Evolutionary conservation across 352 stramenopile species (phyloP).

Genomic region (Detonula confervacea): DNA sequence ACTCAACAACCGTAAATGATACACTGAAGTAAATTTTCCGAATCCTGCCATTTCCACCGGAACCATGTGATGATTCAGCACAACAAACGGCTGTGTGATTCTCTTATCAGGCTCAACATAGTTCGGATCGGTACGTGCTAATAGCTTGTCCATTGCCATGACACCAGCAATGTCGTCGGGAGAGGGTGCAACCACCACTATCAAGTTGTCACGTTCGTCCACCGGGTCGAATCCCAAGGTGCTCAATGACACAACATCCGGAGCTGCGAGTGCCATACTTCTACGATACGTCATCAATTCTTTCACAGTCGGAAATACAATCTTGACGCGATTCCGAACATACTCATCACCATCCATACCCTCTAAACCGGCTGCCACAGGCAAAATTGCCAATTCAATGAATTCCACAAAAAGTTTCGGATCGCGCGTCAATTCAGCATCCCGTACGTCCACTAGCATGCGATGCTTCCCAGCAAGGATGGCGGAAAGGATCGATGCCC

Average conservation of each 20-base stretch:
- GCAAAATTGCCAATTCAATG: slow-evolving; percentile 83
- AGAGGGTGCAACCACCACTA: slow-evolving; percentile 81
- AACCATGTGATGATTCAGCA: slow-evolving; percentile 87
- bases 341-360: slow-evolving; percentile 61
- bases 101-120: slow-evolving; percentile 44
- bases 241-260: slow-evolving; percentile 83
- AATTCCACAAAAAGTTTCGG: slow-evolving; percentile 82
- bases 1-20: slow-evolving; percentile 81
- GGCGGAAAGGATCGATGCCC: slow-evolving; percentile 75
- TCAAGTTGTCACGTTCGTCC: slow-evolving; percentile 81
- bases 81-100: slow-evolving; percentile 72
- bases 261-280: slow-evolving; percentile 79
- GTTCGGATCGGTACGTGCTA: slow-evolving; percentile 57
- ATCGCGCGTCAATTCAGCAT: slow-evolving; percentile 82
- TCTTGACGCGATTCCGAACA: slow-evolving; percentile 80
- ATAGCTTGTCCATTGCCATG: slow-evolving; percentile 71
- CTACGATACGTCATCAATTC: slow-evolving; percentile 81
- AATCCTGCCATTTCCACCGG: slow-evolving; percentile 63
- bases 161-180: slow-evolving; percentile 80
- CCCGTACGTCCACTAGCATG: slow-evolving; percentile 85
- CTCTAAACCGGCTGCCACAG: slow-evolving; percentile 80
- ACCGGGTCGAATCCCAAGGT: slow-evolving; percentile 84
- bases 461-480: slow-evolving; percentile 83
- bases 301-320: slow-evolving; percentile 85
- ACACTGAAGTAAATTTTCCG: slow-evolving; percentile 76